These are phyloP conservation scores for Mucor saturninus DNA, from an alignment of 371 early-diverging fungal genomes.

Conservation along the genomic window DNA sequence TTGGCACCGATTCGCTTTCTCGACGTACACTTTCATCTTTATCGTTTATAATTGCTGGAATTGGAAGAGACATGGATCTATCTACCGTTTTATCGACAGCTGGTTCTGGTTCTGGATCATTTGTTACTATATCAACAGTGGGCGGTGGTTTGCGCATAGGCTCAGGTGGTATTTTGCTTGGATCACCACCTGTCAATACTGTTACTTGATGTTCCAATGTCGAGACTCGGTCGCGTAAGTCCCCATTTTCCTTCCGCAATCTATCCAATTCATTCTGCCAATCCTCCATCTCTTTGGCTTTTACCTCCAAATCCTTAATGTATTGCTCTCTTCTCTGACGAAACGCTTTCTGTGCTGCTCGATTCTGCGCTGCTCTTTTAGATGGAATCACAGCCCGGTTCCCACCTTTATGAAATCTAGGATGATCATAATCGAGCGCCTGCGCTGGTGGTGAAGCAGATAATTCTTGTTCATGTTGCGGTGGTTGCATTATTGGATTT, in stretches of 20 bases:
- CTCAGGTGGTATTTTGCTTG: constrained; percentile 5
- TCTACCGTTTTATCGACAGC: constrained; percentile 4
- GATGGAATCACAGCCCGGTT: constrained; percentile 33
- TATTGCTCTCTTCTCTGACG: constrained; percentile 53
- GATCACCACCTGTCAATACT: constrained; percentile 19
- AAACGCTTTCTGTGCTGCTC: constrained; percentile 56
- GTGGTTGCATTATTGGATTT: neutral
- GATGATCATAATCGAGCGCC: constrained; percentile 21
- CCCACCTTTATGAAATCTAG: constrained; percentile 2
- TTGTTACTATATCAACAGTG: neutral
- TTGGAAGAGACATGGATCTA: neutral
- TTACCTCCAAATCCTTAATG: constrained; percentile 52
- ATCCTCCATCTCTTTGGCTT: constrained; percentile 49
- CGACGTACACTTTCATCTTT: neutral
- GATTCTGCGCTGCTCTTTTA: constrained; percentile 45
- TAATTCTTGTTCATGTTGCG: constrained; percentile 1
- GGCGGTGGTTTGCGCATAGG: neutral
- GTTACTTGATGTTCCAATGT: constrained; percentile 21
- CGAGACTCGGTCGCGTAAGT: constrained; percentile 27
- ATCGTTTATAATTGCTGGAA: neutral
- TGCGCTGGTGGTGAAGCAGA: constrained; percentile 18
- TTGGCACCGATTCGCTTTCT: constrained; percentile 3
- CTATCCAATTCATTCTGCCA: constrained; percentile 55
- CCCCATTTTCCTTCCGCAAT: constrained; percentile 45
- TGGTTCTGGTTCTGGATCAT: neutral